Evolutionary conservation across 106 monocot species (phyloP).

Genomic region (Cymbidium sinense): DNA sequence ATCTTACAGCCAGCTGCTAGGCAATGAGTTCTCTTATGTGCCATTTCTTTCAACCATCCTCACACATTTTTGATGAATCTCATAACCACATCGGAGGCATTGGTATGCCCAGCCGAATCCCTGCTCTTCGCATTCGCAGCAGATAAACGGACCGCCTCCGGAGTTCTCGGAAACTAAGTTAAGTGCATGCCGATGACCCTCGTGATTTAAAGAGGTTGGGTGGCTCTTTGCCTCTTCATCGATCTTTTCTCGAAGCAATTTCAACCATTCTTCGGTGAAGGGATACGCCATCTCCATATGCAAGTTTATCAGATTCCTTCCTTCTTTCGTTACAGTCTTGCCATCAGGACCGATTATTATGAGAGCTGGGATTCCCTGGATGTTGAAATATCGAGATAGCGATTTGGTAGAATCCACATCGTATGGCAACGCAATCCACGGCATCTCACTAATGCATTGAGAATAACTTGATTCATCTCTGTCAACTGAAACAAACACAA

Average conservation of each 20-base stretch:
- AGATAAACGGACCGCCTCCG: slow-evolving; percentile 46
- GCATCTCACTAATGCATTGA: slow-evolving; percentile 37
- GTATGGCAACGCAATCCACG: slow-evolving; percentile 50
- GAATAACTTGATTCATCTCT: slow-evolving; percentile 29
- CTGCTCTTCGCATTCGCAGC: slow-evolving; percentile 60
- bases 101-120: slow-evolving; percentile 58
- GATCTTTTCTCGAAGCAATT: slow-evolving; percentile 26
- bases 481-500: slow-evolving; percentile 51
- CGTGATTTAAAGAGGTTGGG: slow-evolving; percentile 31
- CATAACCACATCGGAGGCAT: slow-evolving; percentile 49
- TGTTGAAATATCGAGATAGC: slow-evolving; percentile 33
- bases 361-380: slow-evolving; percentile 33
- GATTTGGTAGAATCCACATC: slow-evolving; percentile 18
- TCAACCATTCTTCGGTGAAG: slow-evolving; percentile 22
- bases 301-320: slow-evolving; percentile 47
- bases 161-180: slow-evolving; percentile 41
- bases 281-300: slow-evolving; percentile 46
- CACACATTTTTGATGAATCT: slow-evolving; percentile 46
- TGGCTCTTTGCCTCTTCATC: slow-evolving; percentile 51
- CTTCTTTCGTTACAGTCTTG: slow-evolving; percentile 40
- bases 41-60: slow-evolving; percentile 7
- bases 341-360: slow-evolving; percentile 48
- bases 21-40: background rate
- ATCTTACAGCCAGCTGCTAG: too few species aligned
- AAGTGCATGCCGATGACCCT: slow-evolving; percentile 35